A percentile compares a stretch with the other conserved stretches of the same genome.
phyloP scores from a whole-genome alignment of 306 rosid species.

The Prunus mongolica region DNA sequence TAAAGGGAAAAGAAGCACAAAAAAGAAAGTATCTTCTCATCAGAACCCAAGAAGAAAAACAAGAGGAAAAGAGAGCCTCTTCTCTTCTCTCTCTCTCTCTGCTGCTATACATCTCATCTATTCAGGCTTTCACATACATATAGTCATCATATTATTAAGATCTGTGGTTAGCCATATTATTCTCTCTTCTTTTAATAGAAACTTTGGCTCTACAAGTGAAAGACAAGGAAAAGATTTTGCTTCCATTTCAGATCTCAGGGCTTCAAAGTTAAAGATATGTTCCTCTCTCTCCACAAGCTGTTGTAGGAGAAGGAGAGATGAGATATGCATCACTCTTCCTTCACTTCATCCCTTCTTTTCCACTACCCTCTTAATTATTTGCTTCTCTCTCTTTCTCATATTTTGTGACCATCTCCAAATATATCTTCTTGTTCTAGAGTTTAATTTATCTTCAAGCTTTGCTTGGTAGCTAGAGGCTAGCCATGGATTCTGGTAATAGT shows the following conservation, averaged over 20 bases:
- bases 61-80: background rate
- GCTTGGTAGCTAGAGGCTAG: constrained; percentile 25
- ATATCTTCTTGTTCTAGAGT: background rate
- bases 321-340: background rate
- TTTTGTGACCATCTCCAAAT: background rate
- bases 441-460: constrained; percentile 1
- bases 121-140: constrained; percentile 17
- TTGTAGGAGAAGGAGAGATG: background rate
- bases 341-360: constrained; percentile 1
- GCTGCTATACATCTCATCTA: background rate
- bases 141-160: constrained; percentile 26
- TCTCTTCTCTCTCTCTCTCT: background rate
- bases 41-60: constrained; percentile 4
- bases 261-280: constrained; percentile 36
- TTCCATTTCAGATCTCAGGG: constrained; percentile 43
- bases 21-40: background rate
- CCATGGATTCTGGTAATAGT: constrained; percentile 87
- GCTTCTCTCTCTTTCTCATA: background rate
- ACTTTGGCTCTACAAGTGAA: constrained; percentile 35
- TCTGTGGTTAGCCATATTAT: constrained; percentile 16
- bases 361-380: background rate
- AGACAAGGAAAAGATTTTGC: constrained; percentile 58
- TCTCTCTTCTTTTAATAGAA: constrained; percentile 61
- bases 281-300: background rate
- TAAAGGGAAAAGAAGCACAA: background rate